Evolutionary conservation across 352 stramenopile species (phyloP).

Genomic region (Phytophthora pistaciae): DNA sequence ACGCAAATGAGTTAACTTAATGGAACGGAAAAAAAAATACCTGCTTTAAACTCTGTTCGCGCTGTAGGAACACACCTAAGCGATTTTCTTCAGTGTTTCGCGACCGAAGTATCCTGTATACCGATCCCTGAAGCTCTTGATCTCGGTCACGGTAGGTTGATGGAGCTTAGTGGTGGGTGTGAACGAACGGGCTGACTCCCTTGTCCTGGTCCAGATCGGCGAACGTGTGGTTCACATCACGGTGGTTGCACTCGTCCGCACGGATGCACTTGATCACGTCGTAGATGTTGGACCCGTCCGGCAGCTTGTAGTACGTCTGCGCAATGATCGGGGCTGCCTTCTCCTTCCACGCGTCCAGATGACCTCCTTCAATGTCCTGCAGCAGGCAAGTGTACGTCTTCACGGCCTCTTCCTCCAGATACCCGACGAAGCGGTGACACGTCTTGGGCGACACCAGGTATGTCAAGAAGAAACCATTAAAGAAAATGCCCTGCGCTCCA

Average conservation of each 20-base stretch:
- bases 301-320: slow-evolving; percentile 90
- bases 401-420: slow-evolving; percentile 93
- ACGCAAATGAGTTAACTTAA: no score
- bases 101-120: neutral
- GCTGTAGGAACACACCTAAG: no score
- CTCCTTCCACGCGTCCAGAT: slow-evolving; percentile 78
- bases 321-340: slow-evolving; percentile 73
- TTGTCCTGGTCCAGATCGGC: slow-evolving; percentile 63
- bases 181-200: slow-evolving; percentile 55
- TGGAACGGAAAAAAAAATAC: no score
- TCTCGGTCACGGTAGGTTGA: neutral
- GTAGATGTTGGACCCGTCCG: slow-evolving; percentile 66
- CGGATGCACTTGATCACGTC: slow-evolving; percentile 90
- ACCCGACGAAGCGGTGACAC: slow-evolving; percentile 93
- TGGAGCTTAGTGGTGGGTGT: slow-evolving; percentile 21
- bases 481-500: slow-evolving; percentile 88
- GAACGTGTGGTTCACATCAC: slow-evolving; percentile 90
- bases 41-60: no score
- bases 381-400: slow-evolving; percentile 93
- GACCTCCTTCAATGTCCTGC: slow-evolving; percentile 83
- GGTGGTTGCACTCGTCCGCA: slow-evolving; percentile 89
- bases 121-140: neutral
- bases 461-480: slow-evolving; percentile 84
- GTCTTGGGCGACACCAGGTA: slow-evolving; percentile 89
- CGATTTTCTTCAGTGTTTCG: no score